A percentile compares a stretch with the other conserved stretches of the same genome.
phyloP scores from a whole-genome alignment of 192 early-diverging fungal genomes.

The Coemansia sp. region DNA sequence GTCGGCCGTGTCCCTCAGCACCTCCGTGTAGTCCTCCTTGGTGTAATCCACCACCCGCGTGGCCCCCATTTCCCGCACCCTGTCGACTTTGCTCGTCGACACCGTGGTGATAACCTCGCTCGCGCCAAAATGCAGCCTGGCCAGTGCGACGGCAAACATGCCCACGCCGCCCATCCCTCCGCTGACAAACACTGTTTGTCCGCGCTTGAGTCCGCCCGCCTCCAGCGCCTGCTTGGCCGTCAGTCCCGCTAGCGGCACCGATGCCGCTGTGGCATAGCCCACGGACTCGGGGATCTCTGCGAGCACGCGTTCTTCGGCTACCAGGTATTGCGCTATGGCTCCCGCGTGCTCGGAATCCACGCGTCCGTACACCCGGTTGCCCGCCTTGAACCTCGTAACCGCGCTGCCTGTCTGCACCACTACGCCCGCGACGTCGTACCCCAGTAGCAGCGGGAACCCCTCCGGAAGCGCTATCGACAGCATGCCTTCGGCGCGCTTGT shows the following conservation, averaged over 20 bases:
- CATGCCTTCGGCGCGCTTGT: conserved; percentile 47
- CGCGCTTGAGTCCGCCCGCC: conserved; percentile 7
- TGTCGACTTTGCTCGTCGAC: conserved; percentile 43
- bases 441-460: conserved; percentile 44
- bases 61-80: conserved; percentile 47
- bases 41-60: conserved; percentile 53
- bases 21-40: conserved; percentile 16
- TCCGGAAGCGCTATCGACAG: conserved; percentile 28
- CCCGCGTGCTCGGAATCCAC: conserved; percentile 10
- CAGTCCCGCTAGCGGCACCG: conserved; percentile 51
- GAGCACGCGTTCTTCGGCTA: conserved; percentile 19
- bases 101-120: conserved; percentile 53
- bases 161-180: conserved; percentile 59
- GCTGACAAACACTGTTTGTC: conserved; percentile 46
- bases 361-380: conserved; percentile 52
- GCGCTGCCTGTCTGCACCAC: conserved; percentile 35
- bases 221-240: conserved; percentile 54
- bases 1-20: conserved; percentile 31
- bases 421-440: conserved; percentile 54
- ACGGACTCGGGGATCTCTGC: conserved; percentile 31
- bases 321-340: conserved; percentile 32
- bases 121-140: conserved; percentile 40
- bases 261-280: conserved; percentile 45
- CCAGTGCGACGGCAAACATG: conserved; percentile 49
- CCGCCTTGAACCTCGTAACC: conserved; percentile 41